Conservation (phyloP, 2,329 filamentous ascomycete genomes). For the Septoria linicola region DNA sequence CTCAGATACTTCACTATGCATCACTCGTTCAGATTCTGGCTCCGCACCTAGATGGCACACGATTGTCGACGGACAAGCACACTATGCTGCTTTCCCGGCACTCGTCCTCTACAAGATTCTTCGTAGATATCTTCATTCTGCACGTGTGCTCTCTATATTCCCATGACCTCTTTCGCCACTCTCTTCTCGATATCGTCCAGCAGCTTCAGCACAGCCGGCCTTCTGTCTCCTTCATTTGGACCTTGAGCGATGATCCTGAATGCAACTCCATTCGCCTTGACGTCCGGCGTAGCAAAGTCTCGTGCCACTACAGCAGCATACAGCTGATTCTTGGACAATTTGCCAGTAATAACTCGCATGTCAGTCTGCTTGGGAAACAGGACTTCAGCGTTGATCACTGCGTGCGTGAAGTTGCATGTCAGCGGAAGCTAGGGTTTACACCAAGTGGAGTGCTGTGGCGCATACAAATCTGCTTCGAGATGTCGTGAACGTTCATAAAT, state of each 20-base stretch:
- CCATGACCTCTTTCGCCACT: conserved; percentile 27
- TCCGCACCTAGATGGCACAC: too few species aligned
- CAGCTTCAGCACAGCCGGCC: conserved; percentile 26
- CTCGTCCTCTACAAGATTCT: background rate
- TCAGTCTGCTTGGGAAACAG: conserved; percentile 25
- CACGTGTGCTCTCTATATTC: conserved; percentile 5
- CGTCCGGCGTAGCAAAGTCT: conserved; percentile 19
- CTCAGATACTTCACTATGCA: too few species aligned
- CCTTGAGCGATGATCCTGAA: conserved; percentile 28
- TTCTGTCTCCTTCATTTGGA: conserved; percentile 19
- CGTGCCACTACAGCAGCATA: conserved; percentile 23
- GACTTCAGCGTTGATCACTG: conserved; percentile 28
- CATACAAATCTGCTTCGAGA: conserved; percentile 22
- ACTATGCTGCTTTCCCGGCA: too few species aligned
- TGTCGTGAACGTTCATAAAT: conserved; percentile 16
- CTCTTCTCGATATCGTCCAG: conserved; percentile 29
- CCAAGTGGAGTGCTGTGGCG: conserved; percentile 10
- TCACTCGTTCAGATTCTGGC: too few species aligned
- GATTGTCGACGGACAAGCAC: too few species aligned
- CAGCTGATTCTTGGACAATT: conserved; percentile 17
- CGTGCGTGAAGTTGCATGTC: conserved; percentile 4
- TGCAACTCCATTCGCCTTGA: conserved; percentile 19
- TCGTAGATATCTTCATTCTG: too few species aligned
- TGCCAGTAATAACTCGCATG: conserved; percentile 26
- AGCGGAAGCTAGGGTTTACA: conserved; percentile 4